Conservation (phyloP, 371 early-diverging fungal species). For the Saksenaea vasiformis region DNA sequence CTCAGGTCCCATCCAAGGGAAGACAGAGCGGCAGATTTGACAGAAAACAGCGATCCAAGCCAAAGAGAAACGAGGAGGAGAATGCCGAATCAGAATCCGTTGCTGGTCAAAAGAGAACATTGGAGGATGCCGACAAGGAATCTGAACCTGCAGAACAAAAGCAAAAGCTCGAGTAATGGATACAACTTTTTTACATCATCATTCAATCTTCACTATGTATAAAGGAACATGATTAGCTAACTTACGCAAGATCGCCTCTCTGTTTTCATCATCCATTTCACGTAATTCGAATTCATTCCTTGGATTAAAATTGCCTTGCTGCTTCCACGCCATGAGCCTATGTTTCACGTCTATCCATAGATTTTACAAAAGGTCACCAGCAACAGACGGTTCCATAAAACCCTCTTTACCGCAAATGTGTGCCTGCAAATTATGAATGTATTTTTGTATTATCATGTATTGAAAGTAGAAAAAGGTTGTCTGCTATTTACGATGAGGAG, state of each 20-base stretch:
- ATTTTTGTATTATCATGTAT: too few relatives aligned
- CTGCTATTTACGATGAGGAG: neutral
- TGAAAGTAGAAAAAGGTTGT: neutral
- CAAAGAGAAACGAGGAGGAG: conserved; percentile 6
- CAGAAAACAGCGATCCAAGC: neutral
- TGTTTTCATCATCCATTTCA: neutral
- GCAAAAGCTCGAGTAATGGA: neutral
- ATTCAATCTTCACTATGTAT: neutral
- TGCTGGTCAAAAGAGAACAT: conserved; percentile 12
- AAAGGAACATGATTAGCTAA: neutral
- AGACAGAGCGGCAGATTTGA: neutral
- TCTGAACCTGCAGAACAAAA: conserved; percentile 1
- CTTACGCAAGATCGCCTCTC: neutral
- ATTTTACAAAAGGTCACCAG: too few relatives aligned
- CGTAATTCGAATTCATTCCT: too few relatives aligned
- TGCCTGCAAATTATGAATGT: too few relatives aligned
- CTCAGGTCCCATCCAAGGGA: neutral
- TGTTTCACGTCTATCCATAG: too few relatives aligned
- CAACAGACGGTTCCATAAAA: too few relatives aligned
- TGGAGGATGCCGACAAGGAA: conserved; percentile 8
- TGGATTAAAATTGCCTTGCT: too few relatives aligned
- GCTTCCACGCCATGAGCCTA: too few relatives aligned
- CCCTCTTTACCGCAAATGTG: too few relatives aligned
- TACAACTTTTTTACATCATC: neutral
- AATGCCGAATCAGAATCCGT: conserved; percentile 9